A percentile compares a stretch with the other conserved stretches of the same genome.
These are phyloP conservation scores for Sporothrix globosa DNA, from an alignment of 2,329 filamentous ascomycete genomes.

Conservation along the genomic window DNA sequence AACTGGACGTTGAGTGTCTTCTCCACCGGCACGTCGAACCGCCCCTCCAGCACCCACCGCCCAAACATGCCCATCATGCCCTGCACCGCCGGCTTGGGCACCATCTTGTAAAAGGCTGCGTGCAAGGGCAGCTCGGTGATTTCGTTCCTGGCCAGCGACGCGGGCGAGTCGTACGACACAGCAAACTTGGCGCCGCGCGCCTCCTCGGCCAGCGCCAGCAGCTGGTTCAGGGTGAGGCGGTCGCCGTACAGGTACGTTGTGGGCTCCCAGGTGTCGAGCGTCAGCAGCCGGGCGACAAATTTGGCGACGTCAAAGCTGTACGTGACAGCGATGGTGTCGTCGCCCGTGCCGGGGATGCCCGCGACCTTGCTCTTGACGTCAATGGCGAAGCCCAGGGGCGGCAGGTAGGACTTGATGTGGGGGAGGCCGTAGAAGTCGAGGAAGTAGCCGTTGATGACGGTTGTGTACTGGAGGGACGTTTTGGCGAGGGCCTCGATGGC, in stretches of 20 bases:
- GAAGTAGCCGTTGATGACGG: slow-evolving; percentile 49
- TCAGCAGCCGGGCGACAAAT: slow-evolving; percentile 9
- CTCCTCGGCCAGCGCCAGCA: slow-evolving; percentile 16
- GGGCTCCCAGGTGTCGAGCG: not conserved
- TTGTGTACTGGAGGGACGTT: slow-evolving; percentile 46
- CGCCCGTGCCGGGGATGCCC: slow-evolving; percentile 54
- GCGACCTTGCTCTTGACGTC: slow-evolving; percentile 51
- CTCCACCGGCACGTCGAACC: not conserved
- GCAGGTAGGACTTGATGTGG: slow-evolving; percentile 45
- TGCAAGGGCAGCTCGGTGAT: slow-evolving; percentile 12
- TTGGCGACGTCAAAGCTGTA: slow-evolving; percentile 53
- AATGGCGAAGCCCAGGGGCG: slow-evolving; percentile 47
- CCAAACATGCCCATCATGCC: slow-evolving; percentile 21
- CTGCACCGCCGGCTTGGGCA: not conserved
- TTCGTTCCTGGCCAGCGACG: not conserved
- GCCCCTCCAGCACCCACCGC: not conserved
- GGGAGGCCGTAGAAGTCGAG: slow-evolving; percentile 52
- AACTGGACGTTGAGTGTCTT: slow-evolving; percentile 13
- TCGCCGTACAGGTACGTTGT: slow-evolving; percentile 2
- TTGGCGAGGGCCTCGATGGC: slow-evolving; percentile 37
- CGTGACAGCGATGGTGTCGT: slow-evolving; percentile 51
- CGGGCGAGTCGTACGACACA: slow-evolving; percentile 19
- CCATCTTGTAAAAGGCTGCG: not conserved
- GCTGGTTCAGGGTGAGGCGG: slow-evolving; percentile 10
- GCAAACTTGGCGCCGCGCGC: slow-evolving; percentile 8